Conservation (phyloP, 2,329 filamentous ascomycete species). For the Immersiporthe knoxdaviesiana region DNA sequence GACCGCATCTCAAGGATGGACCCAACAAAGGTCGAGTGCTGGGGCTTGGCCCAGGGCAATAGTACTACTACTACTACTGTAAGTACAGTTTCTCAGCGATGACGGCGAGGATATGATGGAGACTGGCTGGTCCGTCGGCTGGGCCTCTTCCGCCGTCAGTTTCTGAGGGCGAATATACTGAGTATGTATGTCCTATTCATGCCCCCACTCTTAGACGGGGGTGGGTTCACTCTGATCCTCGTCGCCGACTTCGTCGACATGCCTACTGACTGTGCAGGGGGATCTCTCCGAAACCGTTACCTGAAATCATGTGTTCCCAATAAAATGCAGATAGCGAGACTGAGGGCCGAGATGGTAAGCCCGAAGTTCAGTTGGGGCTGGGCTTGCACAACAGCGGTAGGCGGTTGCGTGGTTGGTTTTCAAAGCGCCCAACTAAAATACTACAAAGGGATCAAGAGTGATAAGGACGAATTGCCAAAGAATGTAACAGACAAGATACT, state of each 20-base stretch:
- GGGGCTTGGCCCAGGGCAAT: no score
- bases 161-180: constrained; percentile 10
- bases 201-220: constrained; percentile 14
- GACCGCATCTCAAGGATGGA: constrained; percentile 12
- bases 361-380: no score
- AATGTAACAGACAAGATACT: not conserved
- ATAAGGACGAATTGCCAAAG: not conserved
- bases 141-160: not conserved
- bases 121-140: not conserved
- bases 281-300: no score
- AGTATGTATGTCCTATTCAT: constrained; percentile 2
- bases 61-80: no score
- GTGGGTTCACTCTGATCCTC: constrained; percentile 8
- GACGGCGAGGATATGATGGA: not conserved
- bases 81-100: not conserved
- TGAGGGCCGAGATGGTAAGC: no score
- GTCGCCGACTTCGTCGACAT: constrained; percentile 7
- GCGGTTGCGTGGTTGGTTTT: no score
- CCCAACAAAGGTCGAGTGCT: not conserved
- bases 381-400: not conserved
- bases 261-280: not conserved
- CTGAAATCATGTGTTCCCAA: no score
- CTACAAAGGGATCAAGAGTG: not conserved
- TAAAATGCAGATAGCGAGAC: no score
- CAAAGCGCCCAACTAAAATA: no score